A percentile compares a stretch with the other conserved stretches of the same genome.
Conservation (phyloP, 1,284 basidiomycete genomes). For the Moesziomyces antarcticus region DNA sequence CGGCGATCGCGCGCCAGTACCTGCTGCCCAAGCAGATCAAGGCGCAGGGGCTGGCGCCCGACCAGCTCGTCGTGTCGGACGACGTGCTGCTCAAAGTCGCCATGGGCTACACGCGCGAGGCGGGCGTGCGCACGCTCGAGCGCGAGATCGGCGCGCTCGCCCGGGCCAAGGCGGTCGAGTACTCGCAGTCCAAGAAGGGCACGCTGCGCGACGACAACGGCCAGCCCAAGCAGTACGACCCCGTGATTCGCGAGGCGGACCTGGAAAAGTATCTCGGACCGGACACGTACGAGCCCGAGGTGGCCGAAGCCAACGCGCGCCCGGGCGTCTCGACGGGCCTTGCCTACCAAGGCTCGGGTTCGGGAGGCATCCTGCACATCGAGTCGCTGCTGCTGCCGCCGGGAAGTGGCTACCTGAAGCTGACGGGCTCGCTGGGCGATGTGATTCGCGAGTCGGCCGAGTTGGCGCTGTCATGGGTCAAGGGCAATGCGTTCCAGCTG, state of each 20-base stretch:
- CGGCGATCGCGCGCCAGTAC: constrained; percentile 71
- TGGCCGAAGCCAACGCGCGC: constrained; percentile 77
- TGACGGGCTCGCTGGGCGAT: constrained; percentile 78
- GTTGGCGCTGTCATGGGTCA: constrained; percentile 76
- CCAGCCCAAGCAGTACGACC: constrained; percentile 72
- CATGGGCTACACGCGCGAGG: constrained; percentile 84
- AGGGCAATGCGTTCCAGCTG: constrained; percentile 82
- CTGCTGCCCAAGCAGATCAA: constrained; percentile 84
- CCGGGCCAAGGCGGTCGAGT: constrained; percentile 76
- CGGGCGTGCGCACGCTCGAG: constrained; percentile 90
- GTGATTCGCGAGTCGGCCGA: constrained; percentile 89
- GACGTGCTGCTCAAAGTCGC: constrained; percentile 78
- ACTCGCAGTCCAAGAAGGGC: constrained; percentile 78
- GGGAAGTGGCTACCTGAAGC: constrained; percentile 77
- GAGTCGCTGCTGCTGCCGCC: constrained; percentile 79
- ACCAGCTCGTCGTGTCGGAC: constrained; percentile 75
- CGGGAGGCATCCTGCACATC: constrained; percentile 85
- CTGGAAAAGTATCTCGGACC: constrained; percentile 87
- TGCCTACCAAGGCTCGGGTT: constrained; percentile 87
- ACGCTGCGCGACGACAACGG: constrained; percentile 52
- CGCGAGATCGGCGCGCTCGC: constrained; percentile 86
- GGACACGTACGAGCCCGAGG: constrained; percentile 82
- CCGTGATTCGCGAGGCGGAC: constrained; percentile 76
- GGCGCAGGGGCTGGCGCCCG: constrained; percentile 75
- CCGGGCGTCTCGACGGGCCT: constrained; percentile 83